Evolutionary conservation across 352 stramenopile species (phyloP).

Genomic region (Phytophthora lateralis): DNA sequence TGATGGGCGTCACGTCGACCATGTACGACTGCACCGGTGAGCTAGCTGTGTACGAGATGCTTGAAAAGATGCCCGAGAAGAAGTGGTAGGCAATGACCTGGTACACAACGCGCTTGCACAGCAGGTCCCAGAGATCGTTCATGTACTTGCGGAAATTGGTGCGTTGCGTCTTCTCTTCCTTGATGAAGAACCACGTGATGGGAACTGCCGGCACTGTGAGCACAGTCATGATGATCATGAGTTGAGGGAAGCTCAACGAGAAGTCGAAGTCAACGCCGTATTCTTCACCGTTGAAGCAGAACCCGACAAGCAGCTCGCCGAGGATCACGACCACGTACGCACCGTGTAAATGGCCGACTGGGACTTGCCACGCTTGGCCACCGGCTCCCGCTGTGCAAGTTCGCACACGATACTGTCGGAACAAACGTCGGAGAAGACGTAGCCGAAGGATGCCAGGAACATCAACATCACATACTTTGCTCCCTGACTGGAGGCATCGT

Average conservation of each 20-base stretch:
- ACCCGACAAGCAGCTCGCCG: constrained; percentile 13
- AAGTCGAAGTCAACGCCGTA: constrained; percentile 9
- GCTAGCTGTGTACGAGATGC: constrained; percentile 15
- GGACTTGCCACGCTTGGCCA: constrained; percentile 20
- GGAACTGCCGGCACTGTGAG: constrained; percentile 6
- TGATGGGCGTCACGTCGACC: constrained; percentile 12
- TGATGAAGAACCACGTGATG: constrained; percentile 22
- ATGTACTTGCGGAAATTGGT: constrained; percentile 21
- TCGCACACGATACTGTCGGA: constrained; percentile 27
- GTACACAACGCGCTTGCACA: constrained; percentile 21
- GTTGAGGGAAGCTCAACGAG: constrained; percentile 19
- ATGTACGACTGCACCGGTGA: constrained; percentile 12
- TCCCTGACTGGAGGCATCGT: constrained; percentile 12
- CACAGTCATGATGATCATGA: constrained; percentile 24
- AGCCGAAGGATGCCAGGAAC: constrained; percentile 16
- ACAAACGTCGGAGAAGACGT: constrained; percentile 25
- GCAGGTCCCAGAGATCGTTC: constrained; percentile 15
- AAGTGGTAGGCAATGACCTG: constrained; percentile 24
- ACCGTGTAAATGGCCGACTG: constrained; percentile 20
- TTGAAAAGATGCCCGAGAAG: constrained; percentile 19
- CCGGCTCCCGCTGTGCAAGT: constrained; percentile 17
- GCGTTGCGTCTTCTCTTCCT: constrained; percentile 17
- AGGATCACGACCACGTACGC: constrained; percentile 17
- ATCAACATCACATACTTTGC: constrained; percentile 27
- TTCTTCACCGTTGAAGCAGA: constrained; percentile 15